These are phyloP conservation scores for Tricladium varicosporioides DNA, from an alignment of 2,329 filamentous ascomycete species.

Conservation along the genomic window DNA sequence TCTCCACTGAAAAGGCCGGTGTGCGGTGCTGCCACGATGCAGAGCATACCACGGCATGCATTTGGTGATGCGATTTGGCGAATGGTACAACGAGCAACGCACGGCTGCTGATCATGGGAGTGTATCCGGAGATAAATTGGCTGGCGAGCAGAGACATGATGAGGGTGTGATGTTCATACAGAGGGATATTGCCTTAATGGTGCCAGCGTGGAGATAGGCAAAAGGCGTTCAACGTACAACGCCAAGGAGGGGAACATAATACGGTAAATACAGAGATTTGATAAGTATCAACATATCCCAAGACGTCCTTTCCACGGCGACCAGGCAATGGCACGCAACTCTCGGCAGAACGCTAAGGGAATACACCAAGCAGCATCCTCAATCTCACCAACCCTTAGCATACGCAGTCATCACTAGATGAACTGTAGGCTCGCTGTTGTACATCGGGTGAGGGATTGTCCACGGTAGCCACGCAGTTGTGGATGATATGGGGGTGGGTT, in stretches of 20 bases:
- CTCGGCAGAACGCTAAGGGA: too few species aligned
- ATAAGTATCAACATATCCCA: too few species aligned
- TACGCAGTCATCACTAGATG: not conserved
- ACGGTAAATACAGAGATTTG: not conserved
- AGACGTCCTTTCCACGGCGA: too few species aligned
- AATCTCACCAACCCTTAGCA: not conserved
- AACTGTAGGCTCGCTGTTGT: not conserved
- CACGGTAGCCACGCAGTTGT: not conserved
- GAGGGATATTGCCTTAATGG: not conserved
- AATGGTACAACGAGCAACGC: constrained; percentile 26
- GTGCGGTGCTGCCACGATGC: constrained; percentile 29
- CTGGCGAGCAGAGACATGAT: not conserved
- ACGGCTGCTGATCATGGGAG: constrained; percentile 25
- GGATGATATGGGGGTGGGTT: not conserved
- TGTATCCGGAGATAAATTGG: constrained; percentile 5
- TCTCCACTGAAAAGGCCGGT: constrained; percentile 13
- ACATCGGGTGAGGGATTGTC: not conserved
- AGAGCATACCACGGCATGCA: constrained; percentile 27
- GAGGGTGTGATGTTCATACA: constrained; percentile 9
- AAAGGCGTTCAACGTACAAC: not conserved
- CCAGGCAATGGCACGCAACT: too few species aligned
- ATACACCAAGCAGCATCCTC: too few species aligned
- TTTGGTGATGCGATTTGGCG: constrained; percentile 18
- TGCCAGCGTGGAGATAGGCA: constrained; percentile 1
- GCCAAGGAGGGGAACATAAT: not conserved